These are phyloP conservation scores for Tylopilus sp. DNA, from an alignment of 768 basidiomycete genomes.

Conservation along the genomic window DNA sequence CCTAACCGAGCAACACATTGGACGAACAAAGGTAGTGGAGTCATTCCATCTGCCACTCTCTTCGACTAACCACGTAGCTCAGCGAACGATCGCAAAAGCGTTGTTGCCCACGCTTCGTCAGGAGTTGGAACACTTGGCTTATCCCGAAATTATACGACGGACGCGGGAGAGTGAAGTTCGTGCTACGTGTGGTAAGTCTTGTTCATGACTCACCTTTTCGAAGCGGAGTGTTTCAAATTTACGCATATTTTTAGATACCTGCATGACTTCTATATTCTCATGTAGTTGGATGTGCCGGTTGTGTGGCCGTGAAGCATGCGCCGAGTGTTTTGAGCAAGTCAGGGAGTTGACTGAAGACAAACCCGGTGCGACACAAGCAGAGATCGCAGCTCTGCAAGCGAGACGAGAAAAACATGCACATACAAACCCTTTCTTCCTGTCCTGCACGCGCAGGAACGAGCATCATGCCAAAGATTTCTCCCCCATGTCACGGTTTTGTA, in stretches of 20 bases:
- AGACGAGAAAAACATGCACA: constrained; percentile 60
- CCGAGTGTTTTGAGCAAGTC: constrained; percentile 76
- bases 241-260: constrained; percentile 62
- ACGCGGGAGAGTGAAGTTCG: constrained; percentile 80
- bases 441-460: constrained; percentile 68
- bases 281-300: constrained; percentile 87
- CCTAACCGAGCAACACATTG: constrained; percentile 48
- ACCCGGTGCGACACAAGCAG: constrained; percentile 43
- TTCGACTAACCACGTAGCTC: constrained; percentile 13
- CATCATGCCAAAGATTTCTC: constrained; percentile 67
- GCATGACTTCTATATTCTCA: constrained; percentile 90
- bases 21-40: constrained; percentile 54
- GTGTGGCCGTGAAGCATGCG: constrained; percentile 88
- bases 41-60: neutral
- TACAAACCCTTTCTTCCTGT: constrained; percentile 69
- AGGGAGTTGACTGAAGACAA: constrained; percentile 56
- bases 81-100: constrained; percentile 67
- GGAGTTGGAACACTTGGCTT: constrained; percentile 60
- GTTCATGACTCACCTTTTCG: neutral
- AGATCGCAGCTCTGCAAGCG: constrained; percentile 47
- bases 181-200: constrained; percentile 72
- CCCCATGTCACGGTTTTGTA: constrained; percentile 75
- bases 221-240: constrained; percentile 9
- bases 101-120: constrained; percentile 62
- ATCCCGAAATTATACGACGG: constrained; percentile 60